Evolutionary conservation across 2,329 filamentous ascomycete genomes (phyloP).

Genomic region (Fusarium foetens): DNA sequence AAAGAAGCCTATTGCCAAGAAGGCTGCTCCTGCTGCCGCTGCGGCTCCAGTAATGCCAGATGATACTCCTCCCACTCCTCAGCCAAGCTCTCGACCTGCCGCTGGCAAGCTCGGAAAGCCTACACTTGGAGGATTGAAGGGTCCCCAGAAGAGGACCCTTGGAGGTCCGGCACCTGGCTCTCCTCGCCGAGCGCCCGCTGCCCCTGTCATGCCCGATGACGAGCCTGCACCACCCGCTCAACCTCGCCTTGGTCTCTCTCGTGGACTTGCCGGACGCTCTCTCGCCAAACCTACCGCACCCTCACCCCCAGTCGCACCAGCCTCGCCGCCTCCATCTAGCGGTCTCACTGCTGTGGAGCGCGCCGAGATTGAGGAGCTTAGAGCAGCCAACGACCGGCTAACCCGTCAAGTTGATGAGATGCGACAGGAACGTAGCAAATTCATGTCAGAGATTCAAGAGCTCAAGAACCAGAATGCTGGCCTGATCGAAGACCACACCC

Average conservation of each 20-base stretch:
- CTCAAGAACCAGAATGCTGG: slow-evolving; percentile 97
- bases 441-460: slow-evolving; percentile 89
- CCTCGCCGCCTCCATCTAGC: slow-evolving; percentile 68
- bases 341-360: slow-evolving; percentile 83
- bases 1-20: slow-evolving; percentile 57
- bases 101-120: slow-evolving; percentile 65
- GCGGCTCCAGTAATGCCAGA: slow-evolving; percentile 56
- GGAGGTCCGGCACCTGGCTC: slow-evolving; percentile 64
- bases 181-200: slow-evolving; percentile 60
- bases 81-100: slow-evolving; percentile 64
- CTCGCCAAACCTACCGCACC: slow-evolving; percentile 77
- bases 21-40: slow-evolving; percentile 49
- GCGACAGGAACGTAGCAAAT: slow-evolving; percentile 81
- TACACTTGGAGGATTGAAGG: slow-evolving; percentile 67
- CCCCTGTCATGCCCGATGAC: slow-evolving; percentile 66
- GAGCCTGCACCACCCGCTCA: slow-evolving; percentile 68
- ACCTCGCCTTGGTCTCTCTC: slow-evolving; percentile 73
- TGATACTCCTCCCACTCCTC: slow-evolving; percentile 65
- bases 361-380: slow-evolving; percentile 91
- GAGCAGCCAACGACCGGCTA: slow-evolving; percentile 82
- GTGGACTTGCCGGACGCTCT: slow-evolving; percentile 86
- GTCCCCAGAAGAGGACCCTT: slow-evolving; percentile 66
- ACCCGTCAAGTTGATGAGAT: slow-evolving; percentile 81
- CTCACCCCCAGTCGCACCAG: slow-evolving; percentile 60
- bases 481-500: slow-evolving; percentile 95